Evolutionary conservation across 2,329 filamentous ascomycete genomes (phyloP).

Genomic region (Sporothrix luriei): DNA sequence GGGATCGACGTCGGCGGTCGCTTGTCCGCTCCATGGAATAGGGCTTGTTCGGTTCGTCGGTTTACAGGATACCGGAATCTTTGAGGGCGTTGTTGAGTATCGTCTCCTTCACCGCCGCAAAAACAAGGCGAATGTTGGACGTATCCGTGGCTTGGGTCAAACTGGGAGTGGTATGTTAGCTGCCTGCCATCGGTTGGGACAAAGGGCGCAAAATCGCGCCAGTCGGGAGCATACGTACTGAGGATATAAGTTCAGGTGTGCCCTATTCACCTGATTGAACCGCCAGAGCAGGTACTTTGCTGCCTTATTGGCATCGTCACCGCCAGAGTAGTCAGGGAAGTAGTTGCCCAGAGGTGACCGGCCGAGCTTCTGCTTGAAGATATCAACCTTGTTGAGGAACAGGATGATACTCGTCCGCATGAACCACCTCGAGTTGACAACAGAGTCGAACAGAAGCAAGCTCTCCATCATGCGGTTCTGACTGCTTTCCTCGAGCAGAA

Average conservation of each 20-base stretch:
- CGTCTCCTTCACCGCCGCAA: slow-evolving; percentile 97
- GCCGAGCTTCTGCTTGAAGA: slow-evolving; percentile 92
- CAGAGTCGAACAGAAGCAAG: slow-evolving; percentile 91
- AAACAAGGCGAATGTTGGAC: slow-evolving; percentile 95
- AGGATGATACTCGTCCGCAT: slow-evolving; percentile 98
- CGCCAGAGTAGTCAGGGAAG: slow-evolving; percentile 96
- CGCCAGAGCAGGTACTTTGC: slow-evolving; percentile 98
- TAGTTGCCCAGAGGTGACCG: slow-evolving; percentile 91
- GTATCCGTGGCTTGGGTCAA: slow-evolving; percentile 98
- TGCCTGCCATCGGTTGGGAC: neutral
- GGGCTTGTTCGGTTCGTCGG: neutral
- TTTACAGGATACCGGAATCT: slow-evolving; percentile 91
- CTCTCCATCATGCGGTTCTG: slow-evolving; percentile 99
- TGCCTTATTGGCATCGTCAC: slow-evolving; percentile 95
- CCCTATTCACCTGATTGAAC: slow-evolving; percentile 97
- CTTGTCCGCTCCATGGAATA: neutral
- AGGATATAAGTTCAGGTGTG: slow-evolving; percentile 93
- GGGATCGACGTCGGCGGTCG: neutral
- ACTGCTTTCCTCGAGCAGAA: slow-evolving; percentile 92
- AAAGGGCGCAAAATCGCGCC: neutral
- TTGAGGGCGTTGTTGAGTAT: slow-evolving; percentile 98
- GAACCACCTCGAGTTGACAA: slow-evolving; percentile 98
- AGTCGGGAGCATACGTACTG: slow-evolving; percentile 68
- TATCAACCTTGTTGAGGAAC: slow-evolving; percentile 97
- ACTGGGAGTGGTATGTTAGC: slow-evolving; percentile 51